phyloP scores from a whole-genome alignment of 192 early-diverging fungal species.

The Chytriomyces sp. region DNA sequence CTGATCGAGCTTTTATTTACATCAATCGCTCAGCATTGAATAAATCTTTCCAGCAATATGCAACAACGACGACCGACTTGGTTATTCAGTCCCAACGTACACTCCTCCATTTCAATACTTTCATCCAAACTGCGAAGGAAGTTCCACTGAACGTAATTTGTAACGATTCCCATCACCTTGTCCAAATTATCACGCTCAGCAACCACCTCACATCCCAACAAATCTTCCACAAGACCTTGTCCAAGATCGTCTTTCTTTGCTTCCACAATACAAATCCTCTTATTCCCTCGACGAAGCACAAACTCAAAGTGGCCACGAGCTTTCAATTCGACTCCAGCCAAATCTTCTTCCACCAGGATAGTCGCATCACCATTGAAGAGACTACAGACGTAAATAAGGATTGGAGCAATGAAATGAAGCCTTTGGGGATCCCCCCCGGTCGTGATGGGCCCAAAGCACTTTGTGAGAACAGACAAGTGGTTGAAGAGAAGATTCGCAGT shows the following conservation, averaged over 20 bases:
- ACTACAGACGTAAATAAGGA: constrained; percentile 23
- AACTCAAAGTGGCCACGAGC: constrained; percentile 23
- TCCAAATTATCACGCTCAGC: constrained; percentile 23
- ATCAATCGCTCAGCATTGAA: constrained; percentile 22
- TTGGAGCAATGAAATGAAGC: constrained; percentile 30
- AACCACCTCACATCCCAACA: constrained; percentile 33
- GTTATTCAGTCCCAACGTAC: constrained; percentile 13
- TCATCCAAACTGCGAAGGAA: constrained; percentile 34
- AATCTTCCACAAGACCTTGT: constrained; percentile 11
- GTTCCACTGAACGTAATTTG: constrained; percentile 39
- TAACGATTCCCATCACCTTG: constrained; percentile 24
- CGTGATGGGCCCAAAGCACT: neutral
- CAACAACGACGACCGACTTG: constrained; percentile 27
- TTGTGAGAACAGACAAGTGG: neutral
- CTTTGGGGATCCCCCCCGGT: neutral
- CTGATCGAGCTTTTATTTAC: neutral
- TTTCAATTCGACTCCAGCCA: constrained; percentile 8
- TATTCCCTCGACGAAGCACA: constrained; percentile 19
- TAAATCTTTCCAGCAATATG: constrained; percentile 39
- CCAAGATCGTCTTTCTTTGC: constrained; percentile 15
- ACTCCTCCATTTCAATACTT: constrained; percentile 28
- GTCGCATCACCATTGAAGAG: constrained; percentile 32
- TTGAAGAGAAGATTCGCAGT: constrained; percentile 1
- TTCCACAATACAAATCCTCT: constrained; percentile 29
- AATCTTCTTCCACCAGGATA: constrained; percentile 25